Base-by-base conservation (phyloP, 2,329 filamentous ascomycete species). In the Aspergillus brunneoviolaceus region DNA sequence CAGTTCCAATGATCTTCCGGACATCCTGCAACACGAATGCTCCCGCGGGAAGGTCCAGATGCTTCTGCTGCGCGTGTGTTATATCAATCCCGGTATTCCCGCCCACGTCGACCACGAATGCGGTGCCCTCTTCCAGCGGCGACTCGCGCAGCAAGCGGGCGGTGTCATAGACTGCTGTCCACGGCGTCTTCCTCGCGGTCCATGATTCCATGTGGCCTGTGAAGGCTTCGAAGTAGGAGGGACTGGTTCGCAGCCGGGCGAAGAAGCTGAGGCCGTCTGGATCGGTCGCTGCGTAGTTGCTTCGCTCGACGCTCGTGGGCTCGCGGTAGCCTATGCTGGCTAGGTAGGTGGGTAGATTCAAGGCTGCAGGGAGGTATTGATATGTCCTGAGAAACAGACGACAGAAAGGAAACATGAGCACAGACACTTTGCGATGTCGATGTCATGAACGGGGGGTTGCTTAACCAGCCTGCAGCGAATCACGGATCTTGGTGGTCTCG, bases 21-120 rank as follows among this genome's bases (percentile, higher is more conserved):
- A 75, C 69, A 59, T 79, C 77, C 50, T 79, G 74, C 27, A 80
- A 61, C 1, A 80, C 66, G 0, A 79, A 56, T 2, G 67, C 68
- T 1, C 72, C 70, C 2, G 65, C 59, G 12, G 72, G 73, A 11
- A 74, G 60, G 1, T 73, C 65, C 0, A 77, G 77, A 50, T 74
- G 71, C 10, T 65, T 67, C 16, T 61, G 57, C 4, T 72, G 64
- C 9, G 79, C 65, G 25, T 69, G 68, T 2, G 67, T 65, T 9
- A 76, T 64, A 59, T 79, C 76, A 21, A 75, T 70, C 1, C 76
- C 77, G 6, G 70, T 72, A 51, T 73, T 74, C 6, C 78, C 77
- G 45, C 76, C 77, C 3, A 80, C 61, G 47, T 79, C 77, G 39
- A 79, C 76, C 6, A 79, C 64, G 12, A 71, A 68, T 4, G 73